Base-by-base conservation (phyloP, 495 filamentous ascomycete genomes). In the Penicillium subrubescens region DNA sequence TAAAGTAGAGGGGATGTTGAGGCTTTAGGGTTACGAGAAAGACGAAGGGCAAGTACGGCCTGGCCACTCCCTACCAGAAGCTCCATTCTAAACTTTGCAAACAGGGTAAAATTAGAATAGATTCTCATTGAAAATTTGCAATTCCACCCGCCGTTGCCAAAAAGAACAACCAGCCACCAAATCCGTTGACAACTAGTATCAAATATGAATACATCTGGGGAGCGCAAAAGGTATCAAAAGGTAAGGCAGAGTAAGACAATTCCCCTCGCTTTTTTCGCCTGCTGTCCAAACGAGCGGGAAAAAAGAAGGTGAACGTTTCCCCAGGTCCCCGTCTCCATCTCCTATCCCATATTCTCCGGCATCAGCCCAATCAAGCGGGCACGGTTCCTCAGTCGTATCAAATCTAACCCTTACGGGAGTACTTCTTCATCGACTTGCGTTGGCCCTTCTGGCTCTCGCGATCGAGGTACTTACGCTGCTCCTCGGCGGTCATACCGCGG, bases 381-480 rank as follows among this genome's bases (percentile, higher is more conserved):
- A 8, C 46, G 27, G 15, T 29, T 12, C 12, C 27, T 52, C 48
- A 7, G 33, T 35, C 31, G 12, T 35, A 27, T 31, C 34, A 21
- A 31, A 4, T 19, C 65, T 72, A 81, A 59, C 66, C 75, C 63
- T 74, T 84, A 62, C 80, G 75, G 37, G 84, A 89, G 78, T 83
- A 81, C 78, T 86, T 91, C 87, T 92, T 94, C 75, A 86, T 82
- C 34, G 77, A 81, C 73, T 87, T 92, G 76, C 87, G 89, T 69
- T 88, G 75, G 72, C 91, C 92, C 84, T 91, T 92, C 74, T 95
- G 90, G 67, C 85, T 83, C 84, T 99, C 95, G 75, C 89, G 91
- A 62, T 98, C 96, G 58, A 99, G 81, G 74, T 89, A 97, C 82
- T 94, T 97, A 80, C 92, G 90, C 86, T 98, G 95, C 70, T 95